Conservation (phyloP, 2,329 filamentous ascomycete species). For the Cordyceps cateniannulata region DNA sequence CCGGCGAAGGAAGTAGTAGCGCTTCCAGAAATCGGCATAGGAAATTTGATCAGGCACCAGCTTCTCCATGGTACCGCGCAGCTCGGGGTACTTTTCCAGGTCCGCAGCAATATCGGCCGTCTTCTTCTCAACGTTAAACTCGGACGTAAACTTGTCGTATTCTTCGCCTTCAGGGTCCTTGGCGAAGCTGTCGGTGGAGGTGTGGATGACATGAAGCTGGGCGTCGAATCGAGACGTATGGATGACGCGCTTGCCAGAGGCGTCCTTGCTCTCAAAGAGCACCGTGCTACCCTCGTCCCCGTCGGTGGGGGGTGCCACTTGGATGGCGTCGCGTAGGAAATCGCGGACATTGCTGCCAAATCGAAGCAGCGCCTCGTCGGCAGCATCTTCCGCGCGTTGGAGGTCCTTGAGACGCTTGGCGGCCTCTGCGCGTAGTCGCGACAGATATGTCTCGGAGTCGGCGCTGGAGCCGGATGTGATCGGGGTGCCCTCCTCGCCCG, state of each 20-base stretch:
- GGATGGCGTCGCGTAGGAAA: constrained; percentile 86
- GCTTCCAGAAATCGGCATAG: constrained; percentile 84
- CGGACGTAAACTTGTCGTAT: constrained; percentile 65
- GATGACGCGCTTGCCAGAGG: constrained; percentile 83
- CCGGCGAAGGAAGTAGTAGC: constrained; percentile 92
- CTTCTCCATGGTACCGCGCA: constrained; percentile 87
- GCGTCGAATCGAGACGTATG: constrained; percentile 93
- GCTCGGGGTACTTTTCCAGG: constrained; percentile 77
- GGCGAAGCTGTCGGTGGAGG: constrained; percentile 71
- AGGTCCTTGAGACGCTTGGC: constrained; percentile 81
- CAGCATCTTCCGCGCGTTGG: constrained; percentile 87
- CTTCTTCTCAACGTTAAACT: constrained; percentile 76
- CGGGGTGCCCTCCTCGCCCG: constrained; percentile 31
- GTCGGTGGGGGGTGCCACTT: constrained; percentile 66
- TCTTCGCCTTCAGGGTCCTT: constrained; percentile 72
- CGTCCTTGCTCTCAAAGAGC: constrained; percentile 90
- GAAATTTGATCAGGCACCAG: constrained; percentile 89
- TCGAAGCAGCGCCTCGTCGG: constrained; percentile 87
- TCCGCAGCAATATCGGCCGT: constrained; percentile 78
- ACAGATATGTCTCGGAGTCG: constrained; percentile 60
- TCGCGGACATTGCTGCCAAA: constrained; percentile 86
- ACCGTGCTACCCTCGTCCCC: constrained; percentile 53
- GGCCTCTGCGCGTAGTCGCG: constrained; percentile 69
- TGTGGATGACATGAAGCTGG: constrained; percentile 92
- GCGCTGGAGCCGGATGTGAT: constrained; percentile 43